Evolutionary conservation across 2,329 filamentous ascomycete species (phyloP).

Genomic region (Diaporthe ampelina): DNA sequence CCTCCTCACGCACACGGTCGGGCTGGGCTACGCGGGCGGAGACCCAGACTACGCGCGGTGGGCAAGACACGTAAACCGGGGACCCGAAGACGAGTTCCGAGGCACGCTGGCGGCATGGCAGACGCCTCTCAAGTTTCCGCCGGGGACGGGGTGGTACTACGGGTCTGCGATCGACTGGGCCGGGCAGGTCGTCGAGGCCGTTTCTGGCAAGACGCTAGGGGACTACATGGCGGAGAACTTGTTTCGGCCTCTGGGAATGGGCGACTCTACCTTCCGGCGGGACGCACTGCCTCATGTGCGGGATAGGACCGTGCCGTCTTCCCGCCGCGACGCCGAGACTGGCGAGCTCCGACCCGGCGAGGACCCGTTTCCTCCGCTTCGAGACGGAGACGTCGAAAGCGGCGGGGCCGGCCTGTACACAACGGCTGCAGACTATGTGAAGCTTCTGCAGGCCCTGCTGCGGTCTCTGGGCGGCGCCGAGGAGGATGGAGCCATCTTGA

Average conservation of each 20-base stretch:
- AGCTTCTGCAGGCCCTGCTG: constrained; percentile 53
- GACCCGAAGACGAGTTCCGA: constrained; percentile 49
- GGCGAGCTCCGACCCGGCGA: constrained; percentile 26
- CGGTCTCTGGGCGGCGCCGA: constrained; percentile 38
- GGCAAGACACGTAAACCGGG: constrained; percentile 52
- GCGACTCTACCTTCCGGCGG: constrained; percentile 53
- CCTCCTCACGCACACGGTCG: constrained; percentile 65
- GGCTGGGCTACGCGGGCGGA: constrained; percentile 59
- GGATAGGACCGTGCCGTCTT: constrained; percentile 38
- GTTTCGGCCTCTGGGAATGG: constrained; percentile 54
- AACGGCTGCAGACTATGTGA: constrained; percentile 57
- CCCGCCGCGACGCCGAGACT: constrained; percentile 41
- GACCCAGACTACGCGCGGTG: constrained; percentile 58
- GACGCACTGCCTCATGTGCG: constrained; percentile 34
- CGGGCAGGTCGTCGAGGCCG: constrained; percentile 57
- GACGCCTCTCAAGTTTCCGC: constrained; percentile 59
- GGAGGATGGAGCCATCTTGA: constrained; percentile 47
- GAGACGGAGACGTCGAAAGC: constrained; percentile 54
- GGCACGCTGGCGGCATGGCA: constrained; percentile 55
- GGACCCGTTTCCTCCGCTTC: constrained; percentile 42
- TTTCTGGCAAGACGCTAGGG: constrained; percentile 54
- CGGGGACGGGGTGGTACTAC: constrained; percentile 65
- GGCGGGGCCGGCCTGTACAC: constrained; percentile 60
- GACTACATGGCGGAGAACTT: constrained; percentile 55
- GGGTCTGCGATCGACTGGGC: constrained; percentile 63